Evolutionary conservation across 78 protist genomes (phyloP), one percentile per base, ranked within the genome.

Genomic region (Pelomyxa schiedti): DNA sequence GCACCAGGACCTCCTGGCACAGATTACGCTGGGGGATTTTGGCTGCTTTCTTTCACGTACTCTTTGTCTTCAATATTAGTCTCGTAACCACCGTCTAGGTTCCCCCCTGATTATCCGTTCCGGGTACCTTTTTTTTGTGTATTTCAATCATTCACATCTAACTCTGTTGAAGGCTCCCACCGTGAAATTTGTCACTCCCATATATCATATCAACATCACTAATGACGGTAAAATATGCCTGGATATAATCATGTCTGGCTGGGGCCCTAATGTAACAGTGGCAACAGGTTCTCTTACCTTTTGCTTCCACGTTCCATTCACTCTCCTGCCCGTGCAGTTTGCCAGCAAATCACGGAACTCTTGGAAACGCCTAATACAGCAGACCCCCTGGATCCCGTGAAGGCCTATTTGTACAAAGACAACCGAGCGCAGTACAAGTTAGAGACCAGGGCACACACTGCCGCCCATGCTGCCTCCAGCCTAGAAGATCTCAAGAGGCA

Each of bases 181-280:
- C 53, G 86, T 81, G 32, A 4, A 7, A 43, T 32, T 69, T n/a
- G 16, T 37, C 28, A 95, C 96, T 30, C 78, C 77, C 29, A 81
- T 95, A 40, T 94, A 91, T 64, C 98, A 95, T 71, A 81, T 88
- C 39, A 95, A 95, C 80, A 88, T 95, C 64, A 83, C 80, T 78
- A 24, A 16, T 16, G 81, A 82, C 42, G 98, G 98, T 8, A 36
- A 41, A 42, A 90, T 95, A 28, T 95, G 98, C 80, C 69, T 95
- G 5, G 97, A 95, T 68, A 94, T 95, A 26, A 82, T 95, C 58
- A 86, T 89, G 53, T 90, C 87, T 39, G 58, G 75, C 42, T 95
- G 97, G 96, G n/a, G 69, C 1, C 95, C 95, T 1, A 89, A 94
- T 1, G 70, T 93, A 8, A 87, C 95, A 1, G 77, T 84, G 38